Evolutionary conservation across 140 eudicot genomes (phyloP).

Genomic region (Flaveria floridana): DNA sequence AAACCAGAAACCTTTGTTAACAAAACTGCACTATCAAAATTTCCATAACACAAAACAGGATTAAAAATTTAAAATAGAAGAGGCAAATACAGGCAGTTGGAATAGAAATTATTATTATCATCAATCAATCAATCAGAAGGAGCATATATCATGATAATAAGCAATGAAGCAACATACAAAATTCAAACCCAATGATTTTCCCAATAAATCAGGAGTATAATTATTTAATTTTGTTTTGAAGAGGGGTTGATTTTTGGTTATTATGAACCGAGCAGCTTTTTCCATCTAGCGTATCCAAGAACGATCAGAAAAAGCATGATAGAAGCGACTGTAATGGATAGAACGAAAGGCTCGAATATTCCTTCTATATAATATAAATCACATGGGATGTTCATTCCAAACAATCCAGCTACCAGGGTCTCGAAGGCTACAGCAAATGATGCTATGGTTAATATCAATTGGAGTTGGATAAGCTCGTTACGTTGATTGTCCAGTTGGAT

Average conservation of each 20-base stretch:
- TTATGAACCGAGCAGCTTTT: constrained; percentile 82
- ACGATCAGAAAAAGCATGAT: constrained; percentile 54
- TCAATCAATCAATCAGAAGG: constrained; percentile 15
- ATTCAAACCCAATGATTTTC: constrained; percentile 24
- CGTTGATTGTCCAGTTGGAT: constrained; percentile 89
- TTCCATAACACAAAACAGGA: not conserved
- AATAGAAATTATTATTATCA: constrained; percentile 26
- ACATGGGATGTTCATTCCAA: constrained; percentile 82
- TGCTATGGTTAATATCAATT: constrained; percentile 72
- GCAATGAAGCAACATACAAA: constrained; percentile 22
- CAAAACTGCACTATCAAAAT: no score
- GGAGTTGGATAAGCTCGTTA: constrained; percentile 85
- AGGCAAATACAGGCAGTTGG: not conserved
- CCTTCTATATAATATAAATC: constrained; percentile 39
- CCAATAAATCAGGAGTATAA: not conserved
- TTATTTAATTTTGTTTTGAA: not conserved
- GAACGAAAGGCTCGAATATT: constrained; percentile 49
- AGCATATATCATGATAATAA: constrained; percentile 20
- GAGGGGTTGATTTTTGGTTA: constrained; percentile 17
- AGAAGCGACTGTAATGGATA: constrained; percentile 46
- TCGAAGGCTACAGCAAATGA: constrained; percentile 79
- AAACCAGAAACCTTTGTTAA: no score
- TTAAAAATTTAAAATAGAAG: not conserved
- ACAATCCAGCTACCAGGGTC: constrained; percentile 62
- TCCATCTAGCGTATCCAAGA: constrained; percentile 90